Evolutionary conservation across 2,329 filamentous ascomycete species (phyloP).

Genomic region (Penicillium sp.): DNA sequence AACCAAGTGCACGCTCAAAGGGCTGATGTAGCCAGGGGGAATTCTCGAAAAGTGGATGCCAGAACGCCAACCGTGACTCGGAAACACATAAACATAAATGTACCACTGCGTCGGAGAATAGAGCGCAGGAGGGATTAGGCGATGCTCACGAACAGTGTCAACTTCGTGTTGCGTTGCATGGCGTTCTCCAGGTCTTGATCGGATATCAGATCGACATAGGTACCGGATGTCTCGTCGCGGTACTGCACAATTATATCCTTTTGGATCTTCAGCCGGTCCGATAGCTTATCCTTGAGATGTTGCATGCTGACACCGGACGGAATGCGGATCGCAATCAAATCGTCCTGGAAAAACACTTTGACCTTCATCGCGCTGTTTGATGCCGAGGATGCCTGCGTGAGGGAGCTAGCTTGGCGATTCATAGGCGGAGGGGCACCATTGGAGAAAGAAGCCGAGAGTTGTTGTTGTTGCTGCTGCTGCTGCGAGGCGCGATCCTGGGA

Average conservation of each 20-base stretch:
- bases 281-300: slow-evolving; percentile 76
- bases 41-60: slow-evolving; percentile 13
- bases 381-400: slow-evolving; percentile 42
- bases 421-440: slow-evolving; percentile 42
- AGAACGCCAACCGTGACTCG: slow-evolving; percentile 24
- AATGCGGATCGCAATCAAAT: slow-evolving; percentile 86
- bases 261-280: slow-evolving; percentile 73
- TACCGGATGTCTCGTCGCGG: slow-evolving; percentile 73
- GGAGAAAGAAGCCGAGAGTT: slow-evolving; percentile 29
- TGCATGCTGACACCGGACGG: slow-evolving; percentile 71
- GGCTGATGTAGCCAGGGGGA: slow-evolving; percentile 16
- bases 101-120: background rate
- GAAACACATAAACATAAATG: slow-evolving; percentile 6
- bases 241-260: slow-evolving; percentile 77
- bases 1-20: slow-evolving; percentile 22
- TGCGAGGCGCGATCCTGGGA: slow-evolving; percentile 35
- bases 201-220: slow-evolving; percentile 68
- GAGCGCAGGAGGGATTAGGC: slow-evolving; percentile 20
- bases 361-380: slow-evolving; percentile 68
- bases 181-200: slow-evolving; percentile 78
- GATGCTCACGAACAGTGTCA: slow-evolving; percentile 64
- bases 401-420: slow-evolving; percentile 50
- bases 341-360: slow-evolving; percentile 89
- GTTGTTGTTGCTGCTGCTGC: slow-evolving; percentile 40
- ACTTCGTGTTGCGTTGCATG: slow-evolving; percentile 77